Evolutionary conservation across 2,329 filamentous ascomycete genomes (phyloP).

Genomic region (Tolypocladium pustulatum): DNA sequence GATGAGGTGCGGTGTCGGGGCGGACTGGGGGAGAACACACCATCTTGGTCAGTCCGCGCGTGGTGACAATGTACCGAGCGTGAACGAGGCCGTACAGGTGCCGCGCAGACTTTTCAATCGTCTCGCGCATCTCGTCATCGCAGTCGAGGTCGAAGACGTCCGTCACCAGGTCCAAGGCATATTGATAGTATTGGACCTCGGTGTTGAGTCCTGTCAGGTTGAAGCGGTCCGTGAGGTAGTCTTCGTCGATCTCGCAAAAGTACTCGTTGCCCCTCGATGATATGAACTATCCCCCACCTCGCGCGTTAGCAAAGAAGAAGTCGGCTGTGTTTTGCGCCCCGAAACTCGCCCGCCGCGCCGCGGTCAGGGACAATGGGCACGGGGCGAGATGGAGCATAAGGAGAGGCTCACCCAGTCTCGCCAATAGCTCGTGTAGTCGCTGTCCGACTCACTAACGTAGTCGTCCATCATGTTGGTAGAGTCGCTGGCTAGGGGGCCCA

Average conservation of each 20-base stretch:
- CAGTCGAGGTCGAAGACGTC: constrained; percentile 98
- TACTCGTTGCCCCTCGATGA: constrained; percentile 97
- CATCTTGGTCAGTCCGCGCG: constrained; percentile 90
- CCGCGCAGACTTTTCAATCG: constrained; percentile 92
- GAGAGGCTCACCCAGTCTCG: constrained; percentile 79
- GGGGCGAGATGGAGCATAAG: background rate
- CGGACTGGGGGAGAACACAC: constrained; percentile 41
- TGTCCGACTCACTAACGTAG: constrained; percentile 95
- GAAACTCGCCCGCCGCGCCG: background rate
- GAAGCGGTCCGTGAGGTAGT: constrained; percentile 96
- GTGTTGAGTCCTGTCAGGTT: constrained; percentile 95
- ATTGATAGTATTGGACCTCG: constrained; percentile 98
- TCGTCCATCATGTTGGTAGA: constrained; percentile 65
- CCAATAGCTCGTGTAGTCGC: constrained; percentile 99
- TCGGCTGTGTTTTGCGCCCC: background rate
- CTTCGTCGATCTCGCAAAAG: constrained; percentile 99
- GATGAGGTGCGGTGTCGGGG: too few species aligned
- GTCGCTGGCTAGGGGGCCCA: constrained; percentile 8
- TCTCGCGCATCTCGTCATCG: constrained; percentile 95
- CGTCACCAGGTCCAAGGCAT: constrained; percentile 92
- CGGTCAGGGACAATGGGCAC: background rate
- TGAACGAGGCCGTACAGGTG: constrained; percentile 95
- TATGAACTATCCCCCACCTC: constrained; percentile 62
- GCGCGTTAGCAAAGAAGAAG: constrained; percentile 7
- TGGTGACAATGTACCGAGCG: constrained; percentile 93